Base-by-base conservation (phyloP, 2,329 filamentous ascomycete species). In the Hypoxylon sp. region DNA sequence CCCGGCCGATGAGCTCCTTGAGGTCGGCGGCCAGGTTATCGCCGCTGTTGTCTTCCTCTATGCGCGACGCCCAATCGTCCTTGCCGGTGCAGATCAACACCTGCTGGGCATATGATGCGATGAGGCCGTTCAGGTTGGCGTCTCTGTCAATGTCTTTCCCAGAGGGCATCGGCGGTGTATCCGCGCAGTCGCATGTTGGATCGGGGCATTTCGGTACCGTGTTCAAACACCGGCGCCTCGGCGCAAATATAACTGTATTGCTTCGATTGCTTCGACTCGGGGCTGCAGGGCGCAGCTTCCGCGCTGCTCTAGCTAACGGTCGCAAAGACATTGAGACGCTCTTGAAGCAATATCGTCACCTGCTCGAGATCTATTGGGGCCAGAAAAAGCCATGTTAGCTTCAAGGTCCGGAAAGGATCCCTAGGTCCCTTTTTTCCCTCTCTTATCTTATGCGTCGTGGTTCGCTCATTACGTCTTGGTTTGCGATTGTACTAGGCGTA, bases 81-180 rank as follows among this genome's bases (percentile, higher is more conserved):
- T 88, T 87, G 4, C 92, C 93, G 0, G 93, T 97, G 65, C 91
- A 94, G 13, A 97, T 83, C 8, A 98, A 78, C 3, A 97, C 85
- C 70, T 97, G 93, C 77, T 96, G 90, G 1, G 88, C 84, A 75
- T 97, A 97, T 1, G 84, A 81, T 1, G 90, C 83, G 79, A 97
- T 94, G 5, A 91, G 90, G 11, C 91, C 91, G 73, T 91, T 89
- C 44, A 97, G 80, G 17, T 85, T 82, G 39, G 86, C 86, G 64
- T 86, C 84, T 70, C 85, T 83, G 74, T 97, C 93, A 55, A 97
- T 94, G 20, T 89, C 86, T 15, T 96, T 82, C 3, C 86, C 89
- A 6, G 84, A 79, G 1, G 90, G 89, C 79, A 90, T 84, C 11
- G 78, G 68, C 0, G 91, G 88, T 56, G 83, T 89, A 1, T 85